Base-by-base conservation (phyloP, 2,329 filamentous ascomycete species). In the Leptodontidium sp. region DNA sequence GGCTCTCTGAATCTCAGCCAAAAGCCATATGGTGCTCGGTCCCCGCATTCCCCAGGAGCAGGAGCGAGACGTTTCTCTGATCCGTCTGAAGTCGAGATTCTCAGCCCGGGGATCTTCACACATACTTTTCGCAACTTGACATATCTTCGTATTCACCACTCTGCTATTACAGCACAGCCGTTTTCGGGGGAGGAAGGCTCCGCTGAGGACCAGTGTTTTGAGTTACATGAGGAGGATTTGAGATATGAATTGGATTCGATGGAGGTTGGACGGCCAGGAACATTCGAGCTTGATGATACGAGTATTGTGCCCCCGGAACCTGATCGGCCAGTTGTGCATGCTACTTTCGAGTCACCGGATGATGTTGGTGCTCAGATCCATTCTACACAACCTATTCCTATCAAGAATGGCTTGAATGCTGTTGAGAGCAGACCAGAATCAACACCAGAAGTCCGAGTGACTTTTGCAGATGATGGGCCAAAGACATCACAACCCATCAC, bases 81-180 rank as follows among this genome's bases (percentile, higher is more conserved):
- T 12, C 62, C 67, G 29, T 49, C 61, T 11, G 67, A 67, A 35
- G 40, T 63, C 1, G 67, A 74, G 21, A 65, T 57, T 11, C 57
- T 74, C 2, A 70, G 67, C 24, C 61, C 68, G 29, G 35, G 32
- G 17, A 32, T 69, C 1, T 72, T 73, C 38, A 66, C 57, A 1
- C 64, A 71, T 26, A 52, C 72, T 6, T 74, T 74, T 38, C 61
- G 59, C 8, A 71, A 74, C 35, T 40, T 74, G n/a, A 68, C 61
- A 38, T 70, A 64, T 12, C 35, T 74, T 2, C 69, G 72, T 1
- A 69, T 74, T 11, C 71, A 74, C 61, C 68, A 74, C 50, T 67
- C 69, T 2, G 47, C 73, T 8, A 65, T 74, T 59, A 74, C 72
- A 1, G 55, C 68, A 9, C 57, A 59, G 53, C 71, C 71, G 4